These are phyloP conservation scores for Rhizophagus clarus DNA, from an alignment of 192 early-diverging fungal genomes.

Conservation along the genomic window DNA sequence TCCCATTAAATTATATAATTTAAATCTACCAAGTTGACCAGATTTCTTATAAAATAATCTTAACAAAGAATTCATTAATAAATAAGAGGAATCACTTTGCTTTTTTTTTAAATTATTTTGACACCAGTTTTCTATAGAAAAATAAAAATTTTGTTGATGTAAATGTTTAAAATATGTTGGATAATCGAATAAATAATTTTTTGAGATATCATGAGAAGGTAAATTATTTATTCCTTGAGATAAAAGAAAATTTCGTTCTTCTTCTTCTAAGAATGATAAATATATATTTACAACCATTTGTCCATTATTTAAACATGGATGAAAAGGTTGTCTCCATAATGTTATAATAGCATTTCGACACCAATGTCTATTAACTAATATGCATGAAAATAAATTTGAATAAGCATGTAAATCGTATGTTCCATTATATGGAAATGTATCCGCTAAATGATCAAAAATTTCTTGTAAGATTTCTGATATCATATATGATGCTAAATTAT, in stretches of 20 bases:
- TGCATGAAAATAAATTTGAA: neutral
- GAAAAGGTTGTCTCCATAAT: constrained; percentile 9
- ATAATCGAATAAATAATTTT: neutral
- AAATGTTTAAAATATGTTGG: neutral
- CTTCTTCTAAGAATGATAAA: neutral
- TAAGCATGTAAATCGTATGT: neutral
- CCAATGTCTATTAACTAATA: constrained; percentile 1
- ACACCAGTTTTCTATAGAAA: neutral
- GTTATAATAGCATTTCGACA: neutral
- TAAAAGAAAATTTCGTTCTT: neutral
- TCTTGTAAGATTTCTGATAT: neutral
- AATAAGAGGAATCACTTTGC: neutral
- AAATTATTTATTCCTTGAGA: neutral
- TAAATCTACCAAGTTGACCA: neutral
- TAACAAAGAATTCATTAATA: neutral
- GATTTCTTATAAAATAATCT: neutral
- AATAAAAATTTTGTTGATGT: neutral
- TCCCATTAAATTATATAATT: neutral
- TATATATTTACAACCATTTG: neutral
- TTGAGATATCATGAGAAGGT: neutral
- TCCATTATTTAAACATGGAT: neutral
- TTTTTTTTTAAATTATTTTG: neutral
- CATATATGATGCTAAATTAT: neutral
- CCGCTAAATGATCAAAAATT: neutral
- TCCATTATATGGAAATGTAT: neutral